Evolutionary conservation across 2,329 filamentous ascomycete genomes (phyloP), one percentile per base, ranked within the genome.

Genomic region (Paracorniculantispora psalliotae): DNA sequence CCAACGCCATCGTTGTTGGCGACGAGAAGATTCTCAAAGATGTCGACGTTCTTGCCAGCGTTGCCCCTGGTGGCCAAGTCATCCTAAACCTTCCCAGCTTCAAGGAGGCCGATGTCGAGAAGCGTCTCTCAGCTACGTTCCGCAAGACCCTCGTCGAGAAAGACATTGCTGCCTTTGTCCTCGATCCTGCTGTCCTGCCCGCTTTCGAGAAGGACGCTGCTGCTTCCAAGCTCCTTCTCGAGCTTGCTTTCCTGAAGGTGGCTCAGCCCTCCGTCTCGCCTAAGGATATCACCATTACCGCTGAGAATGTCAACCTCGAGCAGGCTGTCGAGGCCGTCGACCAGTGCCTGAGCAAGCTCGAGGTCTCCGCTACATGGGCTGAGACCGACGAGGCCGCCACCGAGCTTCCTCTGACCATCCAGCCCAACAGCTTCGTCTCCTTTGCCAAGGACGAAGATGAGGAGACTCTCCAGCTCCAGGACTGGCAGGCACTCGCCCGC

Each of bases 91-190:
- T 94, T 25, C 82, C 90, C 28, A 87, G 86, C 65, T 85, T 91
- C 72, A 96, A 96, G 76, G 85, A 91, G 54, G 93, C 96, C 47
- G 92, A 97, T 37, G 72, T 92, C 7, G 93, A 97, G 78, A 96
- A 96, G 82, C 87, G 90, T 66, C 78, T 99, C 6, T 84, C 91
- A 2, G 79, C 81, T 39, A 72, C 79, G 49, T 83, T 94, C 63
- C 87, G 89, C 69, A 91, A 89, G 73, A 79, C 82, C 15, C 75
- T 97, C 53, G 84, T 85, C 57, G 80, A 85, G 67, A 91, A 90
- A 73, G 81, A 82, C 35, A 78, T 92, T 35, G 77, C 87, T 62
- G 80, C 99, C 37, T 89, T 87, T 66, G 76, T 96, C 35, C 73
- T 97, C 15, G 91, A 99, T 70, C 79, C 88, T 6, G 79, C 87